Evolutionary conservation across 495 filamentous ascomycete species (phyloP).

Genomic region (Evernia prunastri): DNA sequence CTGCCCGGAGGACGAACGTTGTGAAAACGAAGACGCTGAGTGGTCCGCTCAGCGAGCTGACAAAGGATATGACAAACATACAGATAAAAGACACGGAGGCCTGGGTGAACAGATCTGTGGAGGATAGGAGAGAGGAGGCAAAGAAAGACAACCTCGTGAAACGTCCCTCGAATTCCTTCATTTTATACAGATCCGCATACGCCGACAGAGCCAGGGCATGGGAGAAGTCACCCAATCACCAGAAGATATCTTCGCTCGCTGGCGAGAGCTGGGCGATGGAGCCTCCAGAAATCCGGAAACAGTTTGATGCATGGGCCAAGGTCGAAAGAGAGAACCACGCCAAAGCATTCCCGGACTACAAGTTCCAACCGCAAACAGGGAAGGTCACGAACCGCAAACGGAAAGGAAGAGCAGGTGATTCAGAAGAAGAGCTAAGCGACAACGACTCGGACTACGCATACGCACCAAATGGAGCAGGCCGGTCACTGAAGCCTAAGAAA

Average conservation of each 20-base stretch:
- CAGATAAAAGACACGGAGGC: conserved; percentile 72
- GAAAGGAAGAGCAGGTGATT: conserved; percentile 40
- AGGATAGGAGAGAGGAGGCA: conserved; percentile 60
- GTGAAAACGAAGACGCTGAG: conserved; percentile 48
- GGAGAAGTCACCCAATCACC: conserved; percentile 86
- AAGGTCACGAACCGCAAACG: conserved; percentile 44
- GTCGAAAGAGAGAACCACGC: conserved; percentile 83
- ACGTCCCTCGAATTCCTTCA: conserved; percentile 96
- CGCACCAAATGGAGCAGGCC: conserved; percentile 29
- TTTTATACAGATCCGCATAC: conserved; percentile 93
- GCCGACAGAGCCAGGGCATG: conserved; percentile 78
- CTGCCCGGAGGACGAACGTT: conserved; percentile 22
- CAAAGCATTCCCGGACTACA: conserved; percentile 83
- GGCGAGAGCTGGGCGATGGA: conserved; percentile 85
- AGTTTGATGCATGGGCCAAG: conserved; percentile 74
- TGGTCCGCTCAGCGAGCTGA: conserved; percentile 71
- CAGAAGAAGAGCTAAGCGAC: conserved; percentile 37
- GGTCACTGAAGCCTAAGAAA: conserved; percentile 29
- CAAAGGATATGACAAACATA: conserved; percentile 55
- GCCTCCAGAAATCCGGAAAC: conserved; percentile 58
- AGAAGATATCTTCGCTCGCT: conserved; percentile 78
- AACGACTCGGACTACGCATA: conserved; percentile 32
- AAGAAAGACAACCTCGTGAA: conserved; percentile 75
- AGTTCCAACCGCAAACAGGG: conserved; percentile 83
- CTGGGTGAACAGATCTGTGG: conserved; percentile 67